phyloP scores from a whole-genome alignment of 1,284 basidiomycete species.

The Fomes fomentarius region DNA sequence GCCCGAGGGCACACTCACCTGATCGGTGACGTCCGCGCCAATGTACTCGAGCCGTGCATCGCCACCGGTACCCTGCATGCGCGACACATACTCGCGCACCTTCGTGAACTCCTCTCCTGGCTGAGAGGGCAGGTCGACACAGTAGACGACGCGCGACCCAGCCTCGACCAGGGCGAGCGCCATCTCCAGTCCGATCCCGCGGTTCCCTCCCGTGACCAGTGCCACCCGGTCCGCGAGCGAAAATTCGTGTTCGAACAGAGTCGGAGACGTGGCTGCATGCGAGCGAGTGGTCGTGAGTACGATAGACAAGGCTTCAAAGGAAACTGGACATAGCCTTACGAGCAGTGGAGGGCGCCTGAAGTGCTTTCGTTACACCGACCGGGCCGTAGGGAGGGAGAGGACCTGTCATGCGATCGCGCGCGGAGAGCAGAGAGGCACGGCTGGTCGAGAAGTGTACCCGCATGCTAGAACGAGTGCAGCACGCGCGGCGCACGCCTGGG shows the following conservation, averaged over 20 bases:
- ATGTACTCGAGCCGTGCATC: slow-evolving; percentile 65
- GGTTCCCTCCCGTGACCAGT: slow-evolving; percentile 77
- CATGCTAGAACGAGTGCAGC: too few species aligned
- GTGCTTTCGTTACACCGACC: slow-evolving; percentile 63
- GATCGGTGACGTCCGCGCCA: slow-evolving; percentile 64
- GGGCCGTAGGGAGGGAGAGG: slow-evolving; percentile 42
- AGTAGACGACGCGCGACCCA: slow-evolving; percentile 77
- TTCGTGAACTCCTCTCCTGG: slow-evolving; percentile 71
- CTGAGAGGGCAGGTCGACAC: slow-evolving; percentile 67
- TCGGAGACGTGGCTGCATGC: slow-evolving; percentile 19
- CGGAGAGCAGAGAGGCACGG: neutral
- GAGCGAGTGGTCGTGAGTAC: neutral
- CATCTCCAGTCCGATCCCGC: slow-evolving; percentile 84
- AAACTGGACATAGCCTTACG: neutral
- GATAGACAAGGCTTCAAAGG: too few species aligned
- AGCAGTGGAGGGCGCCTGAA: slow-evolving; percentile 33
- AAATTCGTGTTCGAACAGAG: slow-evolving; percentile 70
- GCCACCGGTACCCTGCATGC: slow-evolving; percentile 39
- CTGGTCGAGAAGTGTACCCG: too few species aligned
- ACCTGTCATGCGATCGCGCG: slow-evolving; percentile 1
- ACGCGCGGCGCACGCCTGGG: too few species aligned
- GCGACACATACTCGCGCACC: slow-evolving; percentile 54
- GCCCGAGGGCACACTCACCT: slow-evolving; percentile 33
- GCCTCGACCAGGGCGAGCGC: slow-evolving; percentile 77
- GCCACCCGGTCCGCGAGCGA: slow-evolving; percentile 73